Conservation (phyloP, 108 stramenopile genomes). For the Bacterosira constricta region DNA sequence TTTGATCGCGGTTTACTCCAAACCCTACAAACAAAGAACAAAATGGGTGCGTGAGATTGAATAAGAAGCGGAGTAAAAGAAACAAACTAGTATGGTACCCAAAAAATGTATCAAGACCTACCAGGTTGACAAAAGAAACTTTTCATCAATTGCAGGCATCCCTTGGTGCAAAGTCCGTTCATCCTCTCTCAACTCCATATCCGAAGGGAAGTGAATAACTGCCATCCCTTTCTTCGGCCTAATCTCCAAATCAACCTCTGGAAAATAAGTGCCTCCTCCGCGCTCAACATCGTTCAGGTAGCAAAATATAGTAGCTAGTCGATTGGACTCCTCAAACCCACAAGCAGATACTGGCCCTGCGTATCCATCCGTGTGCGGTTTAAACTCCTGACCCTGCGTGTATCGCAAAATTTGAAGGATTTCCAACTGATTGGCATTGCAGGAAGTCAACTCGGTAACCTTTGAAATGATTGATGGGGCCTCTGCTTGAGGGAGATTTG, state of each 20-base stretch:
- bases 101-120: too few species aligned
- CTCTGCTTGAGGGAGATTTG: slow-evolving; percentile 50
- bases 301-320: slow-evolving; percentile 53
- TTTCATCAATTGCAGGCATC: slow-evolving; percentile 47
- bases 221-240: slow-evolving; percentile 47
- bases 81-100: too few species aligned
- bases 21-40: too few species aligned
- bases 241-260: slow-evolving; percentile 26
- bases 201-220: slow-evolving; percentile 55
- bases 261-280: slow-evolving; percentile 53
- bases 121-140: slow-evolving; percentile 59
- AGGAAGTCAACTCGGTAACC: slow-evolving; percentile 22
- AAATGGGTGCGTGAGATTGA: too few species aligned
- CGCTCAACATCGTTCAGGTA: slow-evolving; percentile 55
- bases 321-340: slow-evolving; percentile 55
- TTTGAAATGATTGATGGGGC: slow-evolving; percentile 55
- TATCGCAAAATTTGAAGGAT: slow-evolving; percentile 58
- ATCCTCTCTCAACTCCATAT: slow-evolving; percentile 45
- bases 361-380: slow-evolving; percentile 61
- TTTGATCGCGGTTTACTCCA: background rate
- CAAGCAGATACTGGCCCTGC: slow-evolving; percentile 52
- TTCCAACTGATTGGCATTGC: slow-evolving; percentile 47
- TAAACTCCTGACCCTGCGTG: slow-evolving; percentile 55
- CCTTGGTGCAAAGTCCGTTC: slow-evolving; percentile 52
- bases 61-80: too few species aligned